Base-by-base conservation (phyloP, 1,139 yeast genomes). In the Wickerhamomyces sp. region DNA sequence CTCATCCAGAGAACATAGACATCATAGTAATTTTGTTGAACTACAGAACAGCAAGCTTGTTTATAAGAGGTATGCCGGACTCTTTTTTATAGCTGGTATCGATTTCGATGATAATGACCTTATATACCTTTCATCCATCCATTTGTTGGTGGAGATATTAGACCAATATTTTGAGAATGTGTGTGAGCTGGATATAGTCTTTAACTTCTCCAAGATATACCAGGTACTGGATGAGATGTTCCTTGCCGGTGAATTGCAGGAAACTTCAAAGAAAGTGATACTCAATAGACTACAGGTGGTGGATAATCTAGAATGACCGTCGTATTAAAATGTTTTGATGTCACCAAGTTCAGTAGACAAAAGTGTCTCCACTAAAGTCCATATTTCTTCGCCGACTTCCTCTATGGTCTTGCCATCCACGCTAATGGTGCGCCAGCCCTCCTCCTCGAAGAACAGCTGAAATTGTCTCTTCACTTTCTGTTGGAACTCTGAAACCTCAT, bases 111-210 rank as follows among this genome's bases (percentile, higher is more conserved):
- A 88, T 54, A 81, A 81, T 52, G 96, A 89, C 54, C 69, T 91
- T 43, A 75, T 81, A 38, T 84, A 83, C 54, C 65, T 91, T 38
- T 95, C 91, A 46, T 78, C 87, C 22, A 75, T 91, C 23, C 98
- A 91, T 55, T 66, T 89, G 37, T 76, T 91, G 47, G 97, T 91
- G 18, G 96, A 91, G 58, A 76, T 88, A 10, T 64, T 91, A 41
- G 98, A 91, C 56, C 70, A 79, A 6, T 87, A 83, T 57, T 91
- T 91, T 53, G 68, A 75, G 44, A 88, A 82, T 52, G 98, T 91
- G n/a, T 89, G 97, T 62, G 98, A 91, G 61, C 69, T 91, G 49
- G 98, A 91, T 57, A 70, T 86, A 39, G 88, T 86, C 16, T 85
- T 84, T 61, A 83, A 83, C 56, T 85, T 85, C 57, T 76, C 78